Percentiles rank a stretch among this genome's conserved stretches.
Evolutionary conservation across 148 eudicot species (phyloP).

Genomic region (Suaeda aralocaspica): DNA sequence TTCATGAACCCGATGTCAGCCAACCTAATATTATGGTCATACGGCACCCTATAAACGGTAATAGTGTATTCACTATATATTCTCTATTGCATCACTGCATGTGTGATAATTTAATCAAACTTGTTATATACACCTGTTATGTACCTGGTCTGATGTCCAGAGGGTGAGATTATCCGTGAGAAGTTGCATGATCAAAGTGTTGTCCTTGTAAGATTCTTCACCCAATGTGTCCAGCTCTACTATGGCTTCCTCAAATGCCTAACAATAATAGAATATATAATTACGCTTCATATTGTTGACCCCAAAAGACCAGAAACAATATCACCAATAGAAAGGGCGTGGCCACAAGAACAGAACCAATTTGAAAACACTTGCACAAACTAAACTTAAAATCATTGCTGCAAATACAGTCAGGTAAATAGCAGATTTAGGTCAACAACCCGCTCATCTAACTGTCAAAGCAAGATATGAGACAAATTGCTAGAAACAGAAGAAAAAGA

Average conservation of each 20-base stretch:
- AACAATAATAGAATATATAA: slow-evolving; percentile 14
- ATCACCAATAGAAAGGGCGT: not conserved
- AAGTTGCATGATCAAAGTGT: slow-evolving; percentile 52
- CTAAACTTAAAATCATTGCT: not conserved
- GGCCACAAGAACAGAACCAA: not conserved
- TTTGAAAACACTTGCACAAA: not conserved
- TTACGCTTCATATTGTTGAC: too few species aligned
- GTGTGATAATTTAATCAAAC: slow-evolving; percentile 1
- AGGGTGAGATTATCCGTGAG: slow-evolving; percentile 47
- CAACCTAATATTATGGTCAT: too few species aligned
- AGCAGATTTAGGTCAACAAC: too few species aligned
- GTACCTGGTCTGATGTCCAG: slow-evolving; percentile 58
- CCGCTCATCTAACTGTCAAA: not conserved
- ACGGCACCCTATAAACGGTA: too few species aligned
- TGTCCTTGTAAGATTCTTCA: slow-evolving; percentile 52
- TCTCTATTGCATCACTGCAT: slow-evolving; percentile 13
- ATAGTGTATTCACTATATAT: too few species aligned
- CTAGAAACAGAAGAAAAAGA: too few species aligned
- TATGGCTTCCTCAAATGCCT: slow-evolving; percentile 53
- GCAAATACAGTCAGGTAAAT: not conserved
- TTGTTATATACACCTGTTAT: too few species aligned
- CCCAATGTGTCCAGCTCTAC: slow-evolving; percentile 52
- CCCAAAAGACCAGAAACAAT: not conserved
- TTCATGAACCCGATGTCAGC: too few species aligned
- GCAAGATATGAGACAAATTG: too few species aligned